These are phyloP conservation scores for Letharia lupina DNA, from an alignment of 495 filamentous ascomycete genomes.

Conservation along the genomic window DNA sequence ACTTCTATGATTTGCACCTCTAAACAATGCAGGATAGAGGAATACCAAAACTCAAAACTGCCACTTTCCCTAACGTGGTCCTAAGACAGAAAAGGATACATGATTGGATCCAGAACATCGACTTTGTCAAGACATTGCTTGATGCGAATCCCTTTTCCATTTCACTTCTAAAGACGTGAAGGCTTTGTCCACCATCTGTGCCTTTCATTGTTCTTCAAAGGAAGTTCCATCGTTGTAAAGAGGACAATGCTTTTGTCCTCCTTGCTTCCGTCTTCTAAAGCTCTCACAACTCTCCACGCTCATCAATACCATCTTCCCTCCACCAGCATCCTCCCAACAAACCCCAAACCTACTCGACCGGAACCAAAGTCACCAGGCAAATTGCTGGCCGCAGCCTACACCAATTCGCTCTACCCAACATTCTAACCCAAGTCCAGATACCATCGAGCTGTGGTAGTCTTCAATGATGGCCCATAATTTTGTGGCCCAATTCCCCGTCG, in stretches of 20 bases:
- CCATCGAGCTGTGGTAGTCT: neutral
- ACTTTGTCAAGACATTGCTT: neutral
- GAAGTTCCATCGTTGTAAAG: neutral
- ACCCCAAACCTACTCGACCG: neutral
- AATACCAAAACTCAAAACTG: neutral
- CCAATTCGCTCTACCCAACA: too few relatives aligned
- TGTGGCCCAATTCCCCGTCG: neutral
- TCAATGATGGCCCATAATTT: neutral
- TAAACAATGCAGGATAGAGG: neutral
- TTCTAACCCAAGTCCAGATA: neutral
- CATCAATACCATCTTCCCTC: neutral
- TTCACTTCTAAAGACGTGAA: neutral
- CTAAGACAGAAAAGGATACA: neutral
- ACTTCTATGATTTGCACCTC: neutral
- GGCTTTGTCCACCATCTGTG: neutral
- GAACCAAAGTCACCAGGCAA: neutral
- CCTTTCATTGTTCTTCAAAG: neutral
- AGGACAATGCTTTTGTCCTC: neutral
- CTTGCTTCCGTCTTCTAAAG: neutral
- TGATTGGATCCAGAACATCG: neutral
- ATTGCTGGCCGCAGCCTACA: too few relatives aligned
- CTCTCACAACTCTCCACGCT: neutral
- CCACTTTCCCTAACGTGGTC: neutral
- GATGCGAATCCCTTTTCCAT: neutral
- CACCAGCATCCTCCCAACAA: neutral